Evolutionary conservation across 202 grass and related monocot species (phyloP).

Genomic region (Dendrocalamus latiflorus): DNA sequence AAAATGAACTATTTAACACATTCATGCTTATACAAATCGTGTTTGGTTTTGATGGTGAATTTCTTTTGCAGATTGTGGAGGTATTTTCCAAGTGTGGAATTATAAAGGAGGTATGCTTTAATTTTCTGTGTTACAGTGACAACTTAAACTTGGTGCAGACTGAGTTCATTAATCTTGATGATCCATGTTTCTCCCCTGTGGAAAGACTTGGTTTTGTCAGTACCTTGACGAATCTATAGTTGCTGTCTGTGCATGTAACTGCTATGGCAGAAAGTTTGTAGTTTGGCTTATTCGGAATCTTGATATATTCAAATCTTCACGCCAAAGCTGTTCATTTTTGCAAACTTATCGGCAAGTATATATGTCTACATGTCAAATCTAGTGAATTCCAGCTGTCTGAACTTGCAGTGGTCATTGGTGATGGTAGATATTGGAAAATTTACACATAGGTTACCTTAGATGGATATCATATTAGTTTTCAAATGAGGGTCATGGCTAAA

Average conservation of each 20-base stretch:
- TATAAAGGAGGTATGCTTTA: constrained; percentile 64
- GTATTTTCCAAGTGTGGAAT: constrained; percentile 93
- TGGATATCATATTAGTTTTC: not conserved
- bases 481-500: not conserved
- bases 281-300: not conserved
- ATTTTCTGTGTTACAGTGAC: constrained; percentile 5
- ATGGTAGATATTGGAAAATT: constrained; percentile 2
- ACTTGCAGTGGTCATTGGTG: too few relatives aligned
- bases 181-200: not conserved
- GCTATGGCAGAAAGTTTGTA: constrained; percentile 5
- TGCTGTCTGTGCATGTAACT: not conserved
- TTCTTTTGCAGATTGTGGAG: constrained; percentile 76
- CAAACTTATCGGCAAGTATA: too few relatives aligned
- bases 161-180: not conserved
- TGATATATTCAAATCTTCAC: not conserved
- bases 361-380: too few relatives aligned
- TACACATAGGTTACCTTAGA: not conserved
- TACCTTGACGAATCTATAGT: not conserved
- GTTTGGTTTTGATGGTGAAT: not conserved
- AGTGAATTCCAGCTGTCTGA: too few relatives aligned
- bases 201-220: not conserved
- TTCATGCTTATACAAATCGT: not conserved
- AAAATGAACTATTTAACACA: not conserved
- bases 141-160: not conserved
- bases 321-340: not conserved